Evolutionary conservation across 2,329 filamentous ascomycete species (phyloP), one percentile per base, ranked within the genome.

Genomic region (Fusarium sp.): DNA sequence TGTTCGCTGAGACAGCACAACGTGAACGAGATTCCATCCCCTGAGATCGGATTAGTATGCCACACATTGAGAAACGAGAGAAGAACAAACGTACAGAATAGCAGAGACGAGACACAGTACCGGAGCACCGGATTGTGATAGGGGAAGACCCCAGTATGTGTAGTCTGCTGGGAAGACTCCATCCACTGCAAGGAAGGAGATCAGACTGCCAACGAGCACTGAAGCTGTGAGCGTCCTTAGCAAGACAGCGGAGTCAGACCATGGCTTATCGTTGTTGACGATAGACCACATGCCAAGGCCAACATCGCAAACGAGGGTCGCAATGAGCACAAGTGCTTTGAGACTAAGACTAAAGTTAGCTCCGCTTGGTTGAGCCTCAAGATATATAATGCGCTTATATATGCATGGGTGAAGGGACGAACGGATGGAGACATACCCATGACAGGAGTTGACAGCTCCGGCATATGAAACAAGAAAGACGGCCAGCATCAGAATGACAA

Each of bases 91-190:
- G 72, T 74, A 79, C 78, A 78, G 76, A 53, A 79, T 73, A 25
- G 77, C 67, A 75, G 80, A 82, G 22, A 83, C 70, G 52, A 83
- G 77, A 51, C 78, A 67, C 61, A 82, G 77, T 10, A 81, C 76
- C 48, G 81, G 65, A 11, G 74, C 74, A 11, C 77, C 75, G 5
- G 79, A 73, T 40, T 72, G 74, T 22, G 65, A 64, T 8, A 73
- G 63, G 43, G 67, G 29, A 53, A 83, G 67, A 20, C 74, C 78
- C 80, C 80, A 83, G 70, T 80, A 82, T 1, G 75, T 73, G 46
- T 80, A 82, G 4, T 74, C 74, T 3, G 55, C 46, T 1, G 80
- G 80, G 46, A 83, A 83, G 25, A 80, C 79, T n/a, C 74, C 68
- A n/a, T 79, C 75, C 34, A 77, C 55, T 13, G 72, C 77, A 22